These are phyloP conservation scores for Cyclotella sp. DNA, from an alignment of 108 stramenopile genomes.

Conservation along the genomic window DNA sequence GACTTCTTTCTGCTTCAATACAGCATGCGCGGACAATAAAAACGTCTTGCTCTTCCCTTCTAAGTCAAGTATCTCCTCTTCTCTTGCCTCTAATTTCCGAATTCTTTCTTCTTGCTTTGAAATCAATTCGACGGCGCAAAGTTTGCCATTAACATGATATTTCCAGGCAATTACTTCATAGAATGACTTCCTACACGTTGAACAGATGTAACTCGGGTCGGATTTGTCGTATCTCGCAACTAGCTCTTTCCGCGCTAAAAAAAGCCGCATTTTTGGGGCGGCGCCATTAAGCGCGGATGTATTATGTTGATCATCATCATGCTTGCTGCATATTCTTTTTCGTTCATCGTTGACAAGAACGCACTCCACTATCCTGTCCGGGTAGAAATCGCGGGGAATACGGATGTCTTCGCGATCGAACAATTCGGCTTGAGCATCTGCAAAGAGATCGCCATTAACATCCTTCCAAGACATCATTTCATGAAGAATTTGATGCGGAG, in stretches of 20 bases:
- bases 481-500: constrained; percentile 5
- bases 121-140: background rate
- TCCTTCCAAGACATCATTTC: constrained; percentile 7
- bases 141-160: background rate
- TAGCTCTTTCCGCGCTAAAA: constrained; percentile 5
- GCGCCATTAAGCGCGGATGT: background rate
- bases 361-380: constrained; percentile 79
- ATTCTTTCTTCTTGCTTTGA: background rate
- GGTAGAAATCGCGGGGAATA: constrained; percentile 46
- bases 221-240: background rate
- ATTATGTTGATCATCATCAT: background rate
- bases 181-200: constrained; percentile 5
- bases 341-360: constrained; percentile 55
- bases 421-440: background rate
- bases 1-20: background rate
- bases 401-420: background rate
- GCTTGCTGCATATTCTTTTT: background rate
- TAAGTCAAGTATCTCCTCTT: background rate
- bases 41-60: background rate
- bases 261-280: background rate
- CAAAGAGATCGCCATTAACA: background rate
- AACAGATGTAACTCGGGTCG: constrained; percentile 1
- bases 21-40: background rate
- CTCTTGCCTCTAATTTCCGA: background rate
- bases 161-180: background rate